A percentile compares a stretch with the other conserved stretches of the same genome.
Conservation (phyloP, 108 stramenopile genomes). For the Poteriospumella lacustris region DNA sequence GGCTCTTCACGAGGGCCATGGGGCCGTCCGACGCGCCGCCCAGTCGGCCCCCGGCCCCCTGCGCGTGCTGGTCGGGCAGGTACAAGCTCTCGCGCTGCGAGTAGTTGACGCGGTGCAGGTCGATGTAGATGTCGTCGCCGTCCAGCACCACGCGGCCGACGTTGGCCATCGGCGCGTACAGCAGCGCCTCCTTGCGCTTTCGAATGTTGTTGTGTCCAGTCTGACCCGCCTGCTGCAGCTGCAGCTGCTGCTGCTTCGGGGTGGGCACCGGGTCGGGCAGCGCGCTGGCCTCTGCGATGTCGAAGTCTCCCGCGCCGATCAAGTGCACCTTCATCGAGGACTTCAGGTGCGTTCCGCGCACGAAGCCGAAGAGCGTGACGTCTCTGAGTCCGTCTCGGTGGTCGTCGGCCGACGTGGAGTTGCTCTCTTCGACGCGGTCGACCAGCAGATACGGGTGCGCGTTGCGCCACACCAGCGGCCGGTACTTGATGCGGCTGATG, state of each 20-base stretch:
- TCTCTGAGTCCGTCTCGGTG: slow-evolving; percentile 71
- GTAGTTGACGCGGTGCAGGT: slow-evolving; percentile 78
- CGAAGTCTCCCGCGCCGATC: slow-evolving; percentile 89
- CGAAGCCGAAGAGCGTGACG: slow-evolving; percentile 88
- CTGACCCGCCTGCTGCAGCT: slow-evolving; percentile 71
- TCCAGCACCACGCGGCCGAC: slow-evolving; percentile 85
- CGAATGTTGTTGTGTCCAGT: slow-evolving; percentile 54
- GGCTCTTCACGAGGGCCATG: slow-evolving; percentile 62
- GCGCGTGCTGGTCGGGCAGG: slow-evolving; percentile 23
- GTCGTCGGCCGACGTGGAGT: slow-evolving; percentile 61
- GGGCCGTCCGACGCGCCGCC: not conserved
- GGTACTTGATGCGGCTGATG: slow-evolving; percentile 82
- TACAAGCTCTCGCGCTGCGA: slow-evolving; percentile 71
- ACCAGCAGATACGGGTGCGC: slow-evolving; percentile 91
- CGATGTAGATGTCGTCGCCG: slow-evolving; percentile 94
- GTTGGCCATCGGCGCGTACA: slow-evolving; percentile 90
- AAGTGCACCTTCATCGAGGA: slow-evolving; percentile 76
- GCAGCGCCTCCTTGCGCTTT: slow-evolving; percentile 74
- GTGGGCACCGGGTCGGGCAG: slow-evolving; percentile 68
- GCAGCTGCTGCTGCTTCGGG: slow-evolving; percentile 56
- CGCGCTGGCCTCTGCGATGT: slow-evolving; percentile 61
- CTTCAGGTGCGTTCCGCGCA: slow-evolving; percentile 87
- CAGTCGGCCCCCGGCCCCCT: not conserved
- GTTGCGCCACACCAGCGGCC: slow-evolving; percentile 94
- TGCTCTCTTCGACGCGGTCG: slow-evolving; percentile 88